A percentile compares a stretch with the other conserved stretches of the same genome.
phyloP scores from a whole-genome alignment of 768 basidiomycete genomes.

The Mycena belliarum region DNA sequence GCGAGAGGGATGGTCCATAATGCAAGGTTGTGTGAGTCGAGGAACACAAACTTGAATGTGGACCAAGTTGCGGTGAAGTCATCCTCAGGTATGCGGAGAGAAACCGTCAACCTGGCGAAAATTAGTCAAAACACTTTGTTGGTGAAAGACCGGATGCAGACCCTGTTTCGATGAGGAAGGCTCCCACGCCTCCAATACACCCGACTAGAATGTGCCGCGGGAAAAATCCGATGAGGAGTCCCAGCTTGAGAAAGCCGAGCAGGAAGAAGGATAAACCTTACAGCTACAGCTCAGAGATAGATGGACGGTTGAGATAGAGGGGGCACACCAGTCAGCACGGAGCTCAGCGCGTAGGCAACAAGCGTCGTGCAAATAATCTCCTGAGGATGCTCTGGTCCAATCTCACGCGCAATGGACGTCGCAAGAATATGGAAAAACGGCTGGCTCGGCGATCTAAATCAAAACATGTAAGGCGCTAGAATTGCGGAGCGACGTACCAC shows the following conservation, averaged over 20 bases:
- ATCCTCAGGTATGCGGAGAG: slow-evolving; percentile 78
- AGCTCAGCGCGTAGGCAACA: slow-evolving; percentile 83
- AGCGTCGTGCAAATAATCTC: slow-evolving; percentile 92
- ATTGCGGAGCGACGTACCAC: slow-evolving; percentile 57
- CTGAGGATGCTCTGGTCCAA: slow-evolving; percentile 67
- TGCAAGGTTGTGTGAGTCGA: slow-evolving; percentile 58
- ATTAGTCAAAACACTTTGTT: too few species aligned
- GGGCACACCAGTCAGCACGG: slow-evolving; percentile 76
- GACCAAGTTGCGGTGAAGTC: slow-evolving; percentile 68
- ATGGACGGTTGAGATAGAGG: slow-evolving; percentile 2
- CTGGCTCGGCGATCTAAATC: slow-evolving; percentile 38
- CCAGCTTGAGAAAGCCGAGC: slow-evolving; percentile 82
- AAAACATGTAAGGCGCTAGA: too few species aligned
- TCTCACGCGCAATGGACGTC: slow-evolving; percentile 65
- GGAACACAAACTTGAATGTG: slow-evolving; percentile 69
- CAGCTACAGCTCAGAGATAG: slow-evolving; percentile 15
- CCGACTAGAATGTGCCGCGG: slow-evolving; percentile 97
- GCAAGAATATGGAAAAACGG: slow-evolving; percentile 96
- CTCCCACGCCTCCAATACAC: slow-evolving; percentile 95
- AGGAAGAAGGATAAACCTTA: slow-evolving; percentile 79
- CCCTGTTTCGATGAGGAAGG: slow-evolving; percentile 91
- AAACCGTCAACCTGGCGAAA: slow-evolving; percentile 71
- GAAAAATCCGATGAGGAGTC: slow-evolving; percentile 90
- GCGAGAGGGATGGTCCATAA: slow-evolving; percentile 81
- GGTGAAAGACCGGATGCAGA: slow-evolving; percentile 32